Evolutionary conservation across 106 monocot genomes (phyloP).

Genomic region (Dendrobium officinale): DNA sequence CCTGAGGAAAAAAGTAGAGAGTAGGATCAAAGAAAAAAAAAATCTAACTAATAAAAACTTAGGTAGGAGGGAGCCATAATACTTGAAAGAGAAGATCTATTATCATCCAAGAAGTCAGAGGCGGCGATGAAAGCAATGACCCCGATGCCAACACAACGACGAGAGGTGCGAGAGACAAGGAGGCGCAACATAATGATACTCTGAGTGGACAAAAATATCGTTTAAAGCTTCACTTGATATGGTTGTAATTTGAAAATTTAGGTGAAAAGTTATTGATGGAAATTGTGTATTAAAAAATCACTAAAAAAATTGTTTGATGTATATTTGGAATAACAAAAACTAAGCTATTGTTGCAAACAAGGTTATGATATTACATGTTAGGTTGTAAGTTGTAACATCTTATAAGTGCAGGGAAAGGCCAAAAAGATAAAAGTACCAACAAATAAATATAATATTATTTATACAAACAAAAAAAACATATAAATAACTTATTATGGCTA

Average conservation of each 20-base stretch:
- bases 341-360: no score
- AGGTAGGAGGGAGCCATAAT: neutral
- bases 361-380: no score
- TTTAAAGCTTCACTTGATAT: neutral
- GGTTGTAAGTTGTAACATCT: no score
- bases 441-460: no score
- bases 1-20: neutral
- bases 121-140: conserved; percentile 8
- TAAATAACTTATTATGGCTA: no score
- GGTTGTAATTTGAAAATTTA: neutral
- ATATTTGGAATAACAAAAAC: no score
- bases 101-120: neutral
- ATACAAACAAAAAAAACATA: no score
- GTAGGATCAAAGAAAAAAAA: neutral
- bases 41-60: neutral
- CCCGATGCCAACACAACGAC: conserved; percentile 3
- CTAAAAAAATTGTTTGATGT: no score
- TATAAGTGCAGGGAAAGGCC: no score
- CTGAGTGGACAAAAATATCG: neutral
- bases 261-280: neutral
- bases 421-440: no score
- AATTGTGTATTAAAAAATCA: no score
- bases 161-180: neutral
- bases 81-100: conserved; percentile 2
- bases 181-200: neutral